Evolutionary conservation across 2,329 filamentous ascomycete species (phyloP), one percentile per base, ranked within the genome.

Genomic region (Alternaria infectoria): DNA sequence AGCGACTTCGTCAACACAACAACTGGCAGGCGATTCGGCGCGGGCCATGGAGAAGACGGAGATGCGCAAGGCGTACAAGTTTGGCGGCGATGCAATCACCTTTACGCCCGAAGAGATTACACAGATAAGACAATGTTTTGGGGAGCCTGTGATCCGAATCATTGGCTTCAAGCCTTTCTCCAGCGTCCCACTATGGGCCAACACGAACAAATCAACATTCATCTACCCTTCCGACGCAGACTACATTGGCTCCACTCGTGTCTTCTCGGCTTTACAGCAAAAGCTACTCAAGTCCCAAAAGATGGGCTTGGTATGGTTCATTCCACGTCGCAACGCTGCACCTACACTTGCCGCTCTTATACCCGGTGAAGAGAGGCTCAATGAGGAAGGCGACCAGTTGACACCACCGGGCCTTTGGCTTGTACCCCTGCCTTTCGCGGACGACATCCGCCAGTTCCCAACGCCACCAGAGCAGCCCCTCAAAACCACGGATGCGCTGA

Each of bases 151-250:
- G 12, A 91, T 99, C 60, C 90, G 93, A 6, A 91, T 99, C 68
- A 91, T 99, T 60, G 96, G 96, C 6, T 99, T 99, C 86, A 99
- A 98, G 77, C 89, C 93, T 7, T 84, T 92, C 26, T 88, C 87
- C 2, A 83, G 88, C 72, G 83, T 97, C 2, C 91, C 92, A 0
- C 84, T 91, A 17, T 97, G 95, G 93, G 92, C 93, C 2, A 93
- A 92, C 32, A 85, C 92, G 52, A 93, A 92, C 75, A 93, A 94
- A 71, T 92, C 94, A 0, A 93, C 89, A 0, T 99, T 97, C 79
- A 92, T 99, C 62, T 98, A 97, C 74, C 96, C 96, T 0, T 96
- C 91, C 17, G 96, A 99, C 80, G 90, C 93, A 67, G 91, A 93
- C 65, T 97, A 90, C 72, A 87, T 97, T 25, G 96, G 96, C 19